Conservation (phyloP, 2,329 filamentous ascomycete species). For the Fusarium hostae region DNA sequence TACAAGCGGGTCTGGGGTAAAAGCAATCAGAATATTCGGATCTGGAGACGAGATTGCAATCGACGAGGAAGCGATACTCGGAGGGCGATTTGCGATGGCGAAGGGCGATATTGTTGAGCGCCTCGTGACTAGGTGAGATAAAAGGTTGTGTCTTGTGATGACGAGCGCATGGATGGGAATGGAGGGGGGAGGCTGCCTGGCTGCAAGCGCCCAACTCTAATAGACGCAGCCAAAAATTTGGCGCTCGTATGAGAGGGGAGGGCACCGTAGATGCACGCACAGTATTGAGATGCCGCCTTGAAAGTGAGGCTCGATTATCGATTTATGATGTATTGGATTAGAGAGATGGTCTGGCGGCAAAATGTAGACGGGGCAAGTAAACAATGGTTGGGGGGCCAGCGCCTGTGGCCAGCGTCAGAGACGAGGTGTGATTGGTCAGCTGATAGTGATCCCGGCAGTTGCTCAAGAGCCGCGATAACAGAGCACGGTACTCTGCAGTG, state of each 20-base stretch:
- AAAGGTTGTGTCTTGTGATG: conserved; percentile 34
- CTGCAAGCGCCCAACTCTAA: conserved; percentile 31
- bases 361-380: conserved; percentile 18
- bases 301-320: conserved; percentile 21
- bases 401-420: conserved; percentile 19
- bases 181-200: conserved; percentile 15
- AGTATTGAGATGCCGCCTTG: conserved; percentile 24
- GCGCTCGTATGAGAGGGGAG: not conserved
- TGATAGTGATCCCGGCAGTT: conserved; percentile 13
- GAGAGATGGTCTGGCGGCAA: conserved; percentile 7
- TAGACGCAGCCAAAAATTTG: conserved; percentile 15
- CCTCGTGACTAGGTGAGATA: conserved; percentile 35
- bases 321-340: conserved; percentile 15
- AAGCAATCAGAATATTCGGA: conserved; percentile 8
- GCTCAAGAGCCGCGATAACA: not conserved
- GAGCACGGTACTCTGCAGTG: not conserved
- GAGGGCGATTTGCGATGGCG: conserved; percentile 2
- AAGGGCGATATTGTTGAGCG: conserved; percentile 6
- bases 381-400: conserved; percentile 38
- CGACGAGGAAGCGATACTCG: not conserved
- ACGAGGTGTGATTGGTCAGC: conserved; percentile 19
- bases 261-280: not conserved
- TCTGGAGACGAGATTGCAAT: conserved; percentile 14
- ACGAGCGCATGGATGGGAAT: conserved; percentile 14
- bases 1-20: conserved; percentile 33